Evolutionary conservation across 2,329 filamentous ascomycete species (phyloP), one percentile per base, ranked within the genome.

Genomic region (Penicillium sp.): DNA sequence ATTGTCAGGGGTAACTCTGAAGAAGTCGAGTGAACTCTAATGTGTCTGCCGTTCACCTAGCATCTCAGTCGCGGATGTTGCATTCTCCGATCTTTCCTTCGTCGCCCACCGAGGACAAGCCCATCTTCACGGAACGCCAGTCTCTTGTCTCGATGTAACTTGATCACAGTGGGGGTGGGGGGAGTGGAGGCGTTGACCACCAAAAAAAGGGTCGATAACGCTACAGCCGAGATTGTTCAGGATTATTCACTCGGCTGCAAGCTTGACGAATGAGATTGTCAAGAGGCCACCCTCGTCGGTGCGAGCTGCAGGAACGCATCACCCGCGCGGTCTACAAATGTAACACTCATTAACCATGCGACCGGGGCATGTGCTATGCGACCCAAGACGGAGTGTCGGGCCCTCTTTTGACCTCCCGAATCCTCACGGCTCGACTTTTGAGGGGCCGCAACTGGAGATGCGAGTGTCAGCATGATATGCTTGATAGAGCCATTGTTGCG

Each of bases 311-410:
- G 48, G 49, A 53, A 58, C 47, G 34, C 36, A 48, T 51, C 43
- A 46, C 39, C 44, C 46, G 47, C 52, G 29, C 39, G 43, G 43
- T 46, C n/a, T 27, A 33, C 34, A 46, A 48, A 56, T 57, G 53
- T 57, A 56, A 56, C 54, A 51, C 42, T n/a, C 29, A 38, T 25
- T 6, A 32, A 35, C 54, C 56, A 58, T 57, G 54, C 46, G 54
- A 51, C 46, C 41, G 36, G 48, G 5, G 39, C 52, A 54, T 52
- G 50, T 58, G 50, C 46, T 46, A 41, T 41, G 27, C 28, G 32
- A 43, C 41, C 41, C 32, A 26, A 36, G 41, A 43, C 41, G 41
- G 41, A 25, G 25, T 26, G 32, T 24, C 24, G 40, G 37, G 38
- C 39, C 29, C 11, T n/a, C 37, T 27, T 13, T 25, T 38, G 34